These are phyloP conservation scores for Fallopia convolvulus DNA, from an alignment of 148 eudicot genomes.

Conservation along the genomic window DNA sequence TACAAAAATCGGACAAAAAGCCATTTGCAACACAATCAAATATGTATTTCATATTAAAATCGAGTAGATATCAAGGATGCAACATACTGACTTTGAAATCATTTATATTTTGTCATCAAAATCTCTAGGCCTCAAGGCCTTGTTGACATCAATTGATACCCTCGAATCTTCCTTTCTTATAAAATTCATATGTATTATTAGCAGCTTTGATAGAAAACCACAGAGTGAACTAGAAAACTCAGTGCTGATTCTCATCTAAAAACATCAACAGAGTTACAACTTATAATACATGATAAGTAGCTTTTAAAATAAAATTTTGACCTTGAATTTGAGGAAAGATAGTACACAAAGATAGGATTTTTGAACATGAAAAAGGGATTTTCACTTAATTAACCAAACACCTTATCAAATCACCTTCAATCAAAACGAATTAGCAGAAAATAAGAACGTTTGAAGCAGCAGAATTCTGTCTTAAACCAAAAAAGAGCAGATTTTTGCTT, in stretches of 20 bases:
- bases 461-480: background rate
- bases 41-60: background rate
- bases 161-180: background rate
- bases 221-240: background rate
- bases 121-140: background rate
- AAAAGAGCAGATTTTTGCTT: background rate
- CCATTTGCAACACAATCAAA: background rate
- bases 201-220: background rate
- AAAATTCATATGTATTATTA: background rate
- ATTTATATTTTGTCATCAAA: background rate
- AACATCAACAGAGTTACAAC: background rate
- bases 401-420: background rate
- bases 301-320: background rate
- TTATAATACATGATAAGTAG: background rate
- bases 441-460: background rate
- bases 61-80: background rate
- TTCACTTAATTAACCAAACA: background rate
- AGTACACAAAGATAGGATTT: background rate
- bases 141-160: background rate
- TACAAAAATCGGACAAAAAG: background rate
- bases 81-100: background rate
- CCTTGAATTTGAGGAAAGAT: background rate
- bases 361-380: background rate
- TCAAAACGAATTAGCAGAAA: background rate
- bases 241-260: background rate